Percentiles rank a stretch among this genome's conserved stretches.
Conservation (phyloP, 2,329 filamentous ascomycete genomes). For the Scolecobasidium constrictum region DNA sequence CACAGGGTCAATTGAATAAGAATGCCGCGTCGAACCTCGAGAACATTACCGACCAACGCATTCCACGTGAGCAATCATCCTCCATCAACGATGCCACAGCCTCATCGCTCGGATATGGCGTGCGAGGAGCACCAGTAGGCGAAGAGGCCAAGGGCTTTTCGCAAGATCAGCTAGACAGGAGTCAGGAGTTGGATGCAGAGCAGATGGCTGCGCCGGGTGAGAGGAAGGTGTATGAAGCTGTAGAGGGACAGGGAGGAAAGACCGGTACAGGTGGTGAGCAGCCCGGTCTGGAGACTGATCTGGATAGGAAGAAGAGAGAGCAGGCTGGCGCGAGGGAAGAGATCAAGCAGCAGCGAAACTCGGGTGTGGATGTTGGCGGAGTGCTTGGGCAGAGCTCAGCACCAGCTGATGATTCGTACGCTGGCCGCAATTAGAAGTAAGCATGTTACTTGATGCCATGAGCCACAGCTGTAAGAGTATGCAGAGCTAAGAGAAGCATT, state of each 20-base stretch:
- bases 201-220: slow-evolving; percentile 39
- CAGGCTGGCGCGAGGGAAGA: slow-evolving; percentile 31
- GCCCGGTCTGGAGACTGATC: slow-evolving; percentile 31
- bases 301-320: slow-evolving; percentile 41
- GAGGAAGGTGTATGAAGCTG: slow-evolving; percentile 31
- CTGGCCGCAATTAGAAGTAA: no score
- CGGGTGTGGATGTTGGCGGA: slow-evolving; percentile 28
- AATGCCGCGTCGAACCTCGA: slow-evolving; percentile 10
- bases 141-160: slow-evolving; percentile 31
- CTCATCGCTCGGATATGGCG: slow-evolving; percentile 28
- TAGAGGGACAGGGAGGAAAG: slow-evolving; percentile 20
- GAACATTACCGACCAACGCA: slow-evolving; percentile 21
- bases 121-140: slow-evolving; percentile 32
- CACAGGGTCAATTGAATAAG: slow-evolving; percentile 21
- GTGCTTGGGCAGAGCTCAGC: slow-evolving; percentile 35
- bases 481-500: background rate
- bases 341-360: slow-evolving; percentile 26
- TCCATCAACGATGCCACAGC: slow-evolving; percentile 24
- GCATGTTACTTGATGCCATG: no score
- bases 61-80: slow-evolving; percentile 25
- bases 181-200: slow-evolving; percentile 34
- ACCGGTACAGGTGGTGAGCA: slow-evolving; percentile 25
- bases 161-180: slow-evolving; percentile 29
- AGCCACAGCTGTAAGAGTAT: no score
- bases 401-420: slow-evolving; percentile 28